Conservation (phyloP, 495 filamentous ascomycete species). For the Neurospora sp. region DNA sequence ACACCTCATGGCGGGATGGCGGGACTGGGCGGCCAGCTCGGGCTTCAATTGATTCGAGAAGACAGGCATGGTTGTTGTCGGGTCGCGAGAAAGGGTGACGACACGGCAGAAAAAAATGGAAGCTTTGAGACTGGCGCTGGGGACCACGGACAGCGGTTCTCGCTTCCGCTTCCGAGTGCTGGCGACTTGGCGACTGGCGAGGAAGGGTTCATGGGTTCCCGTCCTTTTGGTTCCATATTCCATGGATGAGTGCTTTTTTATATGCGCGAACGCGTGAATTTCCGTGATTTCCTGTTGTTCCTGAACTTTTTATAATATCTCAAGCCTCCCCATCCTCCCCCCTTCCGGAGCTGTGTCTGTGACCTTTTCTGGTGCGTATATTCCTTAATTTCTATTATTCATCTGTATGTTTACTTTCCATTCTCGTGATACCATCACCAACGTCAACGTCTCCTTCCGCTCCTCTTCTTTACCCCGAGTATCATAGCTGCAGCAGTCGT, state of each 20-base stretch:
- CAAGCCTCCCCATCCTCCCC: background rate
- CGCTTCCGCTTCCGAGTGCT: background rate
- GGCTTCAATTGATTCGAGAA: background rate
- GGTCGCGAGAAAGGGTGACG: background rate
- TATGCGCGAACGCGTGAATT: background rate
- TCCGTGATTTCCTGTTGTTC: background rate
- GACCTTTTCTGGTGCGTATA: background rate
- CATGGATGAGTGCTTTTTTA: background rate
- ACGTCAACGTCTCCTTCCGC: background rate
- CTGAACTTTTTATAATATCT: background rate
- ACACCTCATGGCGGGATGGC: background rate
- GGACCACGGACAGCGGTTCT: background rate
- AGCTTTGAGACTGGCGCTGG: background rate
- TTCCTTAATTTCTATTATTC: background rate
- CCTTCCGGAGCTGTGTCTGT: background rate
- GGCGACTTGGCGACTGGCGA: background rate
- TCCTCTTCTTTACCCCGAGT: background rate
- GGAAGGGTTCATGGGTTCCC: background rate
- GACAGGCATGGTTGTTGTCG: background rate
- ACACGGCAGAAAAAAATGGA: background rate
- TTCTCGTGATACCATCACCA: background rate
- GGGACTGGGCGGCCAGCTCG: background rate
- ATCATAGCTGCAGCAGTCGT: background rate
- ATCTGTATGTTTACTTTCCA: background rate
- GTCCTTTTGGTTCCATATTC: background rate